These are phyloP conservation scores for Euclidium syriacum DNA, from an alignment of 345 rosid species.

Conservation along the genomic window DNA sequence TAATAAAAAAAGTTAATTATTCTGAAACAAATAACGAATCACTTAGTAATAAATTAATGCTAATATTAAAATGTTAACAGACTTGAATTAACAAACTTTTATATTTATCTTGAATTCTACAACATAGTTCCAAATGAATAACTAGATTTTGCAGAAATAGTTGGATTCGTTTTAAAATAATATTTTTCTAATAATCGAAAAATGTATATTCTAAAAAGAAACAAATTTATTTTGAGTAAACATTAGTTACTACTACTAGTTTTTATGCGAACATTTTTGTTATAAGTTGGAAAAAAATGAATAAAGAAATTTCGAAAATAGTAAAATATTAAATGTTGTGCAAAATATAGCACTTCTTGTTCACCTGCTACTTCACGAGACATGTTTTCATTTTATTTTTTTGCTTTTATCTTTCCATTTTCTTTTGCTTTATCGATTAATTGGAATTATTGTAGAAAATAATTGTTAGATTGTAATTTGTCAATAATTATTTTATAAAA, in stretches of 20 bases:
- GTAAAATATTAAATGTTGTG: slow-evolving; percentile 5
- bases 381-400: slow-evolving; percentile 9
- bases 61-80: not conserved
- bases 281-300: not conserved
- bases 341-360: not conserved
- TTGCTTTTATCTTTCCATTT: not conserved
- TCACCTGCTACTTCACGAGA: slow-evolving; percentile 33
- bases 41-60: not conserved
- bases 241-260: too few relatives aligned
- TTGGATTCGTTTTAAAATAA: not conserved
- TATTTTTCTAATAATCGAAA: not conserved
- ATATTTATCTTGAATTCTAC: not conserved
- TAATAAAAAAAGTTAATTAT: not conserved
- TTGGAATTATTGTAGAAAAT: too few relatives aligned
- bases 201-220: too few relatives aligned
- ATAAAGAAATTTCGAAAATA: not conserved
- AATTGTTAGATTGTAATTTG: not conserved
- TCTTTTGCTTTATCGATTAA: not conserved
- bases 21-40: not conserved
- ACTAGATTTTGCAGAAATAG: not conserved
- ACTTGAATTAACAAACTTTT: not conserved
- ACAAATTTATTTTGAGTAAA: too few relatives aligned
- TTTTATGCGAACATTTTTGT: not conserved
- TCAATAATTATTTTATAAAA: not conserved
- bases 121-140: not conserved